Conservation (phyloP, 176 grass and related monocot genomes). For the Rhynchospora tenuis region DNA sequence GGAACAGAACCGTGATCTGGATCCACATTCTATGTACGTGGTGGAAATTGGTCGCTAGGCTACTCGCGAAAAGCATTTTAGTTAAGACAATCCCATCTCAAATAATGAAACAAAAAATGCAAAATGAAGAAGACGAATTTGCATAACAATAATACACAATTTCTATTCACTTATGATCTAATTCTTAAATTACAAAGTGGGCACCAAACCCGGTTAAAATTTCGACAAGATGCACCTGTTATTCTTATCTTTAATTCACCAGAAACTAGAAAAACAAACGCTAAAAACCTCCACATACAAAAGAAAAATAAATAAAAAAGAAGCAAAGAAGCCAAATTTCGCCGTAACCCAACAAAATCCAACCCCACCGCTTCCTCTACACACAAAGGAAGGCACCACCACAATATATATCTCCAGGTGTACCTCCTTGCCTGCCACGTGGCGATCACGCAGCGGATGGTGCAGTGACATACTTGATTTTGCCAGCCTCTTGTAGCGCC, state of each 20-base stretch:
- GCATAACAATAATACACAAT: not conserved
- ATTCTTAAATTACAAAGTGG: not conserved
- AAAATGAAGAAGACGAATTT: not conserved
- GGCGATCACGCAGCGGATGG: conserved; percentile 64
- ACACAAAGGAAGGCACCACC: not conserved
- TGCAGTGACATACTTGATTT: conserved; percentile 53
- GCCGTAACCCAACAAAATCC: not conserved
- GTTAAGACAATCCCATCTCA: no score
- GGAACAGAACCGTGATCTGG: no score
- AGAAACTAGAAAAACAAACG: not conserved
- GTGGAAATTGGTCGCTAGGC: no score
- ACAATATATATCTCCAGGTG: not conserved
- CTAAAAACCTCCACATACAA: not conserved
- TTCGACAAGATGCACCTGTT: not conserved
- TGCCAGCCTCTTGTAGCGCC: conserved; percentile 38
- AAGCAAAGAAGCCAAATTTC: conserved; percentile 10
- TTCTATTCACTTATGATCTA: not conserved
- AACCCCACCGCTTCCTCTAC: not conserved
- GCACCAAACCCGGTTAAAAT: not conserved
- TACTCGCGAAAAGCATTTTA: no score
- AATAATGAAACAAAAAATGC: no score
- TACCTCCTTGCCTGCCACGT: not conserved
- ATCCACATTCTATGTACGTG: no score
- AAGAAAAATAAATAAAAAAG: not conserved
- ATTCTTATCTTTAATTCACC: not conserved